Evolutionary conservation across 73 alveolate species (phyloP).

Genomic region (Paramecium bursaria): DNA sequence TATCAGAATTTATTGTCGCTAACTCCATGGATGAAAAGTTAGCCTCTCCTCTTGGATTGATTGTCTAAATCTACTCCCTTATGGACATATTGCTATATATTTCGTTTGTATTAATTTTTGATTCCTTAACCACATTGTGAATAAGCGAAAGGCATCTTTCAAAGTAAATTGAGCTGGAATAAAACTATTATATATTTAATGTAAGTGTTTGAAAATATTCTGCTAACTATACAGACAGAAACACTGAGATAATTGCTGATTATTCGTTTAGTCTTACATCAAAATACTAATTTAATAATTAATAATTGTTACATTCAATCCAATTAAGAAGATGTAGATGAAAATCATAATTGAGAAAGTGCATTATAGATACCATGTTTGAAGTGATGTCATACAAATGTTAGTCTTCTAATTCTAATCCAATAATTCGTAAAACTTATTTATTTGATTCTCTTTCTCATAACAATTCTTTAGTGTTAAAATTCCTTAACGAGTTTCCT

Average conservation of each 20-base stretch:
- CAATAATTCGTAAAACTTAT: conserved; percentile 1
- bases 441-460: neutral
- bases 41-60: neutral
- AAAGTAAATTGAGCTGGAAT: neutral
- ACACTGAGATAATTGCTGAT: conserved; percentile 37
- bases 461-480: conserved; percentile 1
- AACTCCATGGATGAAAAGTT: neutral
- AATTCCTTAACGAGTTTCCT: conserved; percentile 49
- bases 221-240: conserved; percentile 8
- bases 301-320: too few species aligned
- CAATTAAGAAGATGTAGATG: neutral
- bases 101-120: too few species aligned
- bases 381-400: conserved; percentile 13
- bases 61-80: conserved; percentile 1
- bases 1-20: neutral
- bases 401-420: neutral
- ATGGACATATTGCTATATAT: too few species aligned
- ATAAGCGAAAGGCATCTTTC: conserved; percentile 37
- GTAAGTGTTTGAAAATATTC: neutral
- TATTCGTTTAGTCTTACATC: neutral
- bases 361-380: conserved; percentile 6
- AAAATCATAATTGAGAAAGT: neutral
- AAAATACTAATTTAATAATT: too few species aligned
- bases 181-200: neutral
- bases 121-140: too few species aligned